Evolutionary conservation across 2,329 filamentous ascomycete species (phyloP).

Genomic region (Hypoxylon sp.): DNA sequence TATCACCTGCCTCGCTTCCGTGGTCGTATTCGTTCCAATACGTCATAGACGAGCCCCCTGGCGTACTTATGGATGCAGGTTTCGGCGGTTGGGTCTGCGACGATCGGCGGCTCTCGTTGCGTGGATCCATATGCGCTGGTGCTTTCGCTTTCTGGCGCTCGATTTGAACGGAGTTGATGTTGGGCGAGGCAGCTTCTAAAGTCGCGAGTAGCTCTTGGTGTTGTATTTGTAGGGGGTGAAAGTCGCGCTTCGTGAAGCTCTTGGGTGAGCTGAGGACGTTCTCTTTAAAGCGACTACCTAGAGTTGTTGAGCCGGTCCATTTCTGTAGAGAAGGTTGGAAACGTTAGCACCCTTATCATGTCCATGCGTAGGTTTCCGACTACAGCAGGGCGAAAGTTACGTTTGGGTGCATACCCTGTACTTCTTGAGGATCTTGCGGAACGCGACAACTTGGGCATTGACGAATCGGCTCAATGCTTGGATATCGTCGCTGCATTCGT

Average conservation of each 20-base stretch:
- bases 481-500: conserved; percentile 78
- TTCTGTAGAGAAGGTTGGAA: conserved; percentile 65
- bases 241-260: conserved; percentile 79
- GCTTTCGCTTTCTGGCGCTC: conserved; percentile 29
- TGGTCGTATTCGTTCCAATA: conserved; percentile 94
- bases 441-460: conserved; percentile 80
- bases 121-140: conserved; percentile 30
- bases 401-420: conserved; percentile 70
- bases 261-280: conserved; percentile 76
- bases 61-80: conserved; percentile 36
- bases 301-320: conserved; percentile 81
- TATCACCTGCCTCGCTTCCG: conserved; percentile 74
- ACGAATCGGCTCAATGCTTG: conserved; percentile 79
- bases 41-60: conserved; percentile 37
- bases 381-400: conserved; percentile 23
- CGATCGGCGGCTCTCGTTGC: conserved; percentile 41
- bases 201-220: conserved; percentile 66
- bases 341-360: conserved; percentile 28
- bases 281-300: conserved; percentile 76
- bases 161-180: conserved; percentile 24
- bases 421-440: conserved; percentile 88
- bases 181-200: conserved; percentile 63
- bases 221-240: conserved; percentile 66
- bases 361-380: conserved; percentile 21
- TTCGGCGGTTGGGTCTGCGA: conserved; percentile 38